Base-by-base conservation (phyloP, 345 rosid genomes). In the Hirschfeldia incana region DNA sequence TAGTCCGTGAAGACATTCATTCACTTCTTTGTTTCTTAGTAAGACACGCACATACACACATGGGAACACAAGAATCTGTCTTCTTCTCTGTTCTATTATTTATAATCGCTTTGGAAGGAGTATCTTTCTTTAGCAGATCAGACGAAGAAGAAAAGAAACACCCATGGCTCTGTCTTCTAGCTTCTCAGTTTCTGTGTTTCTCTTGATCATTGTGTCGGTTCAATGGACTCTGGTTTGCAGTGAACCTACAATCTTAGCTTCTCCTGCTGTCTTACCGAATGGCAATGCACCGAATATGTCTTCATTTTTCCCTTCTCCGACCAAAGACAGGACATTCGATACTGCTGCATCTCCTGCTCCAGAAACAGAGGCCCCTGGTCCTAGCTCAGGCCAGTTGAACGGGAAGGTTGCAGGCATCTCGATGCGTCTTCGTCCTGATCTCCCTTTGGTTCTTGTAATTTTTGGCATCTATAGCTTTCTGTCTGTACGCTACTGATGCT, bases 231-330 rank as follows among this genome's bases (percentile, higher is more conserved):
- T 4, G 42, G 78, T 76, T 12, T 71, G 1, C 34, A 58, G 73
- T 26, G 87, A 86, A 60, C 84, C 87, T 30, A 77, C 86, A 10
- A 80, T 85, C 70, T 67, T 83, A 55, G 88, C 93, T 76, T 87
- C 92, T 75, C 91, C 96, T 0, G 84, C 88, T 66, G 87, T 84
- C 74, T 73, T 84, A 37, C 91, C 96, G 4, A 78, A 85, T 28
- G 79, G 69, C 7, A 85, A 62, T 80, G 81, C 89, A 64, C 88
- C 90, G 1, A 81, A 85, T 63, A 87, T 85, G 88, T 89, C 92
- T n/a, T 83, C 92, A 0, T 91, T 91, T 65, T 91, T 91, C 80
- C 93, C 96, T 73, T 66, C 93, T 57, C 85, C 89, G 10, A 62
- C 65, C 78, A 21, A 74, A 46, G n/a, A 51, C 78, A 72, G 79